phyloP scores from a whole-genome alignment of 139 green algal genomes.

The Closterium sp. region DNA sequence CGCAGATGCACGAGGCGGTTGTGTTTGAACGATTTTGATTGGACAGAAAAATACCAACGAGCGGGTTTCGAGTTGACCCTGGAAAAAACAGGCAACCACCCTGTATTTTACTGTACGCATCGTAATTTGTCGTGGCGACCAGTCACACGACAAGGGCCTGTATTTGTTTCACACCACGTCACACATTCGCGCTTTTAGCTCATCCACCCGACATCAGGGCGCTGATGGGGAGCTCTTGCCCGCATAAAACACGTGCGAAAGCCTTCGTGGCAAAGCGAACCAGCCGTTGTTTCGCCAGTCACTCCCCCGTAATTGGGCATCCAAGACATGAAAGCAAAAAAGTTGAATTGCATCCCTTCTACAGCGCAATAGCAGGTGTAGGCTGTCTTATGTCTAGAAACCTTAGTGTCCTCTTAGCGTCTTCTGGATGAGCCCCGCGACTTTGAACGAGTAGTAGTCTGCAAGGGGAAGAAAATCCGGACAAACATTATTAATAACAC shows the following conservation, averaged over 20 bases:
- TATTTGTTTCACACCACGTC: background rate
- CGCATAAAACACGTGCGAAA: background rate
- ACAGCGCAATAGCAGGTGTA: background rate
- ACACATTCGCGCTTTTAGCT: background rate
- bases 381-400: background rate
- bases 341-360: no score
- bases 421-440: background rate
- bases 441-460: background rate
- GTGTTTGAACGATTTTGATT: background rate
- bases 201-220: background rate
- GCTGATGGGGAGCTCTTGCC: background rate
- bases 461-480: background rate
- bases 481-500: background rate
- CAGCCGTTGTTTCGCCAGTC: background rate
- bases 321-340: no score
- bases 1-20: no score
- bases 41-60: background rate
- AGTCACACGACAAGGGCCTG: background rate
- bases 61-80: background rate
- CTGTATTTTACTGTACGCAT: background rate
- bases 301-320: background rate
- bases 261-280: no score
- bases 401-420: background rate
- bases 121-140: no score
- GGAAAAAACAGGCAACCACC: background rate